A percentile compares a stretch with the other conserved stretches of the same genome.
Evolutionary conservation across 2,329 filamentous ascomycete species (phyloP).

Genomic region (Paraphaeosphaeria sporulosa): DNA sequence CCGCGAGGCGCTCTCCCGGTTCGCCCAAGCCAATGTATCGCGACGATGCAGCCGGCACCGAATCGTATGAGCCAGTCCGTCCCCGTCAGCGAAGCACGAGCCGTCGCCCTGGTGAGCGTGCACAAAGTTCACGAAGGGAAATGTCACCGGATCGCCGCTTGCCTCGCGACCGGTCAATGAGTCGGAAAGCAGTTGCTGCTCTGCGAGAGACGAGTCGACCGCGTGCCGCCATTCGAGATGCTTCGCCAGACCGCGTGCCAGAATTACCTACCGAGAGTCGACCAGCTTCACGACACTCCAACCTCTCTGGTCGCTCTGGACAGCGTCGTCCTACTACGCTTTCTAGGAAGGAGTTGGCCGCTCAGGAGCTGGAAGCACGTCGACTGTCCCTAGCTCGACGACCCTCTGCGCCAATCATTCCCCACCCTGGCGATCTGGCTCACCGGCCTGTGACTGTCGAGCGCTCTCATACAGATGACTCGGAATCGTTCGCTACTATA

Average conservation of each 20-base stretch:
- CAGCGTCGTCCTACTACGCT: constrained; percentile 36
- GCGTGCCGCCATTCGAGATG: constrained; percentile 42
- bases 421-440: constrained; percentile 69
- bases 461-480: constrained; percentile 47
- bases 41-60: constrained; percentile 62
- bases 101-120: constrained; percentile 56
- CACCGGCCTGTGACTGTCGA: constrained; percentile 43
- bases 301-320: constrained; percentile 42
- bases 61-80: constrained; percentile 68
- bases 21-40: constrained; percentile 80
- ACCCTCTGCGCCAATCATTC: constrained; percentile 80
- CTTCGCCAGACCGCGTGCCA: constrained; percentile 40
- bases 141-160: constrained; percentile 54
- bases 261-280: constrained; percentile 24
- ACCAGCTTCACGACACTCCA: constrained; percentile 34
- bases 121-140: constrained; percentile 53
- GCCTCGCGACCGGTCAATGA: constrained; percentile 47
- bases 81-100: constrained; percentile 61
- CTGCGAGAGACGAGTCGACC: constrained; percentile 43
- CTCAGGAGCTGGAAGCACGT: constrained; percentile 86
- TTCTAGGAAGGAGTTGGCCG: constrained; percentile 58
- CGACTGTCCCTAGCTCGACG: constrained; percentile 79
- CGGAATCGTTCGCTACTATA: constrained; percentile 52
- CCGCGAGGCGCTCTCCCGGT: constrained; percentile 74
- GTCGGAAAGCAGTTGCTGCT: constrained; percentile 40